Evolutionary conservation across 116 monocot species (phyloP), one percentile per base, ranked within the genome.

Genomic region (Zostera marina): DNA sequence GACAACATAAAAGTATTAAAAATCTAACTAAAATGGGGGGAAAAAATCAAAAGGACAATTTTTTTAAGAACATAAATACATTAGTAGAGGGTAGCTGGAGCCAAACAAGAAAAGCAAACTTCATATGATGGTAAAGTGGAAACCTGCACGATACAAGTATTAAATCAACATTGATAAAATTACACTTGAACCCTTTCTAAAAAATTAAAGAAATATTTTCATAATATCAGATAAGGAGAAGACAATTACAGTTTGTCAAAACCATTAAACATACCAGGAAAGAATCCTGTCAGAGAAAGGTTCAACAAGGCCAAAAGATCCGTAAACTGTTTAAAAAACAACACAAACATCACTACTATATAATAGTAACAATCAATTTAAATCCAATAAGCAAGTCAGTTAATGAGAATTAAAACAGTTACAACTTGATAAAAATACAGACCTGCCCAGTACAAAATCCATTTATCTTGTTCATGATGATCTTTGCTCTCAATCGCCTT

Each of bases 401-500:
- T 32, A 32, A 32, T 1, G 32, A 32, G 4, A 2, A 5, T 32
- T 32, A 32, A 32, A 32, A 2, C 32, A 32, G 32, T 5, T 32
- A 1, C 32, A 32, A 32, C 32, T 32, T 32, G 32, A 32, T 32
- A 32, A 32, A 32, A 32, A 32, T 55, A 20, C 75, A 47, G 60
- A 98, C 91, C 91, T 81, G 91, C 81, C 98, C 98, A 91, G 72
- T 99, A 99, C 22, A 86, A 32, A 63, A 99, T 86, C 83, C 86
- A 87, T 62, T 62, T 90, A 24, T 99, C 71, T 66, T 89, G 86
- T 17, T 90, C 91, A 59, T 46, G 66, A 26, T 41, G 59, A 44
- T 91, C 77, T 57, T 77, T 90, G 23, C 66, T 77, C 74, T 98
- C 91, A 52, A 98, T 86, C 46, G 98, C 86, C 74, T 90, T 98